Base-by-base conservation (phyloP, 2,329 filamentous ascomycete species). In the Aspergillus fijiensis region DNA sequence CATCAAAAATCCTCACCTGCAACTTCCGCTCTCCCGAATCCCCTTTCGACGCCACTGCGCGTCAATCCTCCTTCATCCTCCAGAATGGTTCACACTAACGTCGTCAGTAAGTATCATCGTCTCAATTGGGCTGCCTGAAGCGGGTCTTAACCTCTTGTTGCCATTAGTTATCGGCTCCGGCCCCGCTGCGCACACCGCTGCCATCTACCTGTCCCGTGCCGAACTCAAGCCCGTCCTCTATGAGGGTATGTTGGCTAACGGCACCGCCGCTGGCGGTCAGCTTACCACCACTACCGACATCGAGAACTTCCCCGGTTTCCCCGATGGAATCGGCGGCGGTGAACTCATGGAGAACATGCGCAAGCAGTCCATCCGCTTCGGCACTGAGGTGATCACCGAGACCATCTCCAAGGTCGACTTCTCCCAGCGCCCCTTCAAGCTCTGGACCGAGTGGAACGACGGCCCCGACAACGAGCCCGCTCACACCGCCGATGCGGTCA, bases 281-380 rank as follows among this genome's bases (percentile, higher is more conserved):
- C 85, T 99, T 69, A 99, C 96, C 58, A 99, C 96, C 27, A 99
- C 95, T 58, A 98, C 96, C 72, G 96, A 99, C 69, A 88, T 99
- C 61, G 95, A 99, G 83, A 99, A 99, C 85, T 99, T 89, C 80
- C 95, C 95, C 27, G 95, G 95, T 51, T 99, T 98, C 81, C 90
- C 91, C 72, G 86, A 91, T 70, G 90, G 89, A 65, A 92, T 99
- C 76, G 90, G 92, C 79, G 95, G 95, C 67, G 80, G 85, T 59
- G 89, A 92, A 72, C 82, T 99, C 67, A 99, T 99, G 95, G 94
- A 97, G 69, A 86, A 89, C 77, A 98, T 99, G 94, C 89, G 90
- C 77, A 86, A 85, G 63, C 95, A 99, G 80, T 96, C 92, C 60
- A 87, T 89, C 78, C 89, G 88, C 62, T 98, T 96, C 79, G 96